Evolutionary conservation across 2,329 filamentous ascomycete species (phyloP).

Genomic region (Colletotrichum liaoningense): DNA sequence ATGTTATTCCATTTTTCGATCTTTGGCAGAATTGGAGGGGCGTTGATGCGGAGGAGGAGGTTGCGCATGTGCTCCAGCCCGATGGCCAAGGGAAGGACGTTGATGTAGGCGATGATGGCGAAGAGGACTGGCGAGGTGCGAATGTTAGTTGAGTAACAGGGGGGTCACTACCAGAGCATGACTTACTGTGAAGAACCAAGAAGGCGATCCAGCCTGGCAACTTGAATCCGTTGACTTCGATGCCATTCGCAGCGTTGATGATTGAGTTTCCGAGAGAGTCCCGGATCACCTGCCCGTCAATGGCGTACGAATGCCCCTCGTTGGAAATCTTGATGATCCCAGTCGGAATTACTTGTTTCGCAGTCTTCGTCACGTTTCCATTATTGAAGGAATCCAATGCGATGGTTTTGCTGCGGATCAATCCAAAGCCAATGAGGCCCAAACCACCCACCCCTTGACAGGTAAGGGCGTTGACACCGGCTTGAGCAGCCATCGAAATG

Average conservation of each 20-base stretch:
- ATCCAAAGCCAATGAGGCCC: conserved; percentile 40
- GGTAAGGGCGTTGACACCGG: conserved; percentile 43
- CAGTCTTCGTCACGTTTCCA: conserved; percentile 24
- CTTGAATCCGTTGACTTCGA: conserved; percentile 37
- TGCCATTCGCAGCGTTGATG: conserved; percentile 36
- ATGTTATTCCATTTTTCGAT: conserved; percentile 40
- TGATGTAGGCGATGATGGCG: conserved; percentile 41
- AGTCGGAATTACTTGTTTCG: conserved; percentile 41
- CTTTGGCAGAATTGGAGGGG: conserved; percentile 39
- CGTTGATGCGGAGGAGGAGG: conserved; percentile 40
- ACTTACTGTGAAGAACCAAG: conserved; percentile 42
- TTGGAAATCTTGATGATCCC: conserved; percentile 42
- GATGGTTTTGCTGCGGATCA: conserved; percentile 41
- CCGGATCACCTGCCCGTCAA: conserved; percentile 40
- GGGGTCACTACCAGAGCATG: not conserved
- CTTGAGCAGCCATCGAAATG: conserved; percentile 44
- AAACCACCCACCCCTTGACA: conserved; percentile 49
- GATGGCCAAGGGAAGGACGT: conserved; percentile 42
- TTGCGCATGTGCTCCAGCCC: conserved; percentile 42
- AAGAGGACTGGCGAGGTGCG: conserved; percentile 36
- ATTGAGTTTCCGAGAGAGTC: conserved; percentile 37
- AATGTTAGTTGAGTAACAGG: not conserved
- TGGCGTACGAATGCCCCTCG: conserved; percentile 41
- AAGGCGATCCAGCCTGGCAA: conserved; percentile 36
- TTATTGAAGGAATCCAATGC: conserved; percentile 18